Conservation (phyloP, 2,329 filamentous ascomycete species). For the Alternaria arborescens region DNA sequence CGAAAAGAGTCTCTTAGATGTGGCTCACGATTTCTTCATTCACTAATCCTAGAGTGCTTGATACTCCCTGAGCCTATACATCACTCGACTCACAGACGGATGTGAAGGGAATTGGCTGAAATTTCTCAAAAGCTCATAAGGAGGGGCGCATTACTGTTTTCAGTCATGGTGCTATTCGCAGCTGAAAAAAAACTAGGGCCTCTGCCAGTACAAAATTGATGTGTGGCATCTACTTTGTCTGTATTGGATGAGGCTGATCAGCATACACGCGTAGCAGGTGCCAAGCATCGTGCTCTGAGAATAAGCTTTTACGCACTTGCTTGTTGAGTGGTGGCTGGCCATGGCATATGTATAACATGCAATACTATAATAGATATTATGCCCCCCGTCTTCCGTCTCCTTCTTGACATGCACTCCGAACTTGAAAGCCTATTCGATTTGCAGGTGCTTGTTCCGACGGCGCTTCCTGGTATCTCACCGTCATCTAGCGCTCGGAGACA, state of each 20-base stretch:
- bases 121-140: background rate
- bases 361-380: background rate
- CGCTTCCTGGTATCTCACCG: background rate
- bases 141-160: background rate
- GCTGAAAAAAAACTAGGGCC: background rate
- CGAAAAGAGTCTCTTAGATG: background rate
- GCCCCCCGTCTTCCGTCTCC: background rate
- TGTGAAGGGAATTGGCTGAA: background rate
- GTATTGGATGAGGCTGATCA: background rate
- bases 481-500: slow-evolving; percentile 3
- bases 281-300: slow-evolving; percentile 15
- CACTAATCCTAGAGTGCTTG: background rate
- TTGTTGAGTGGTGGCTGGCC: slow-evolving; percentile 13
- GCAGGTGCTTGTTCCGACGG: background rate
- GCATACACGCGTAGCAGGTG: slow-evolving; percentile 4
- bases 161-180: background rate
- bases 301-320: slow-evolving; percentile 21
- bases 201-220: background rate
- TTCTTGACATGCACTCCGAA: background rate
- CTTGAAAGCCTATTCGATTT: background rate
- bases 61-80: background rate
- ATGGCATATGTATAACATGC: background rate
- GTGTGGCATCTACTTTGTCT: background rate
- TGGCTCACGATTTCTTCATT: background rate
- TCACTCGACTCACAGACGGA: background rate